Conservation (phyloP, 2,329 filamentous ascomycete species). For the Penicillium sp. region DNA sequence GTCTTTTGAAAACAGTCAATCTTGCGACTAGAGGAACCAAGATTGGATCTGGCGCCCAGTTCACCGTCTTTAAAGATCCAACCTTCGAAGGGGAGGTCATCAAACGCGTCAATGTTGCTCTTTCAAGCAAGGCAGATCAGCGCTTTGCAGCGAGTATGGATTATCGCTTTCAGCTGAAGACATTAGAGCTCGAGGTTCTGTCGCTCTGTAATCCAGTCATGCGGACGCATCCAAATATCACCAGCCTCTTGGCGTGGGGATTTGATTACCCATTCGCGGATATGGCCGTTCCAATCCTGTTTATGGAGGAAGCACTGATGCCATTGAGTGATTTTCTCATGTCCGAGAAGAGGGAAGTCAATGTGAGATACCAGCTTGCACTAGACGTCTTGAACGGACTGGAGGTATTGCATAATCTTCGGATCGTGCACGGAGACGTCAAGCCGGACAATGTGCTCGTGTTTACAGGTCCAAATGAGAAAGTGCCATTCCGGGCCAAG, state of each 20-base stretch:
- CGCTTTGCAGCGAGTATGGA: conserved; percentile 28
- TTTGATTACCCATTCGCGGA: conserved; percentile 34
- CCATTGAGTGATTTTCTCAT: conserved; percentile 29
- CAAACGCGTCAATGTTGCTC: conserved; percentile 33
- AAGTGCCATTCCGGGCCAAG: conserved; percentile 31
- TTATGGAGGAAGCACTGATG: conserved; percentile 33
- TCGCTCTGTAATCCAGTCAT: conserved; percentile 32
- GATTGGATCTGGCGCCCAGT: conserved; percentile 31
- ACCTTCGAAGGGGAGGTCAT: conserved; percentile 29
- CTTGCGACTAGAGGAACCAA: conserved; percentile 26
- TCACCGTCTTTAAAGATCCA: conserved; percentile 31
- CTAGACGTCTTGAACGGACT: conserved; percentile 29
- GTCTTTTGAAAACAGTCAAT: conserved; percentile 26
- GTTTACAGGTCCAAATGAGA: conserved; percentile 22
- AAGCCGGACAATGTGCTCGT: conserved; percentile 37
- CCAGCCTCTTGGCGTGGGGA: conserved; percentile 30
- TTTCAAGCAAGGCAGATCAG: conserved; percentile 21
- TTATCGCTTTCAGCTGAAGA: conserved; percentile 30
- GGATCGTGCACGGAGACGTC: conserved; percentile 34
- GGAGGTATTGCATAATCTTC: conserved; percentile 29
- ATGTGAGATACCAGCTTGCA: conserved; percentile 29
- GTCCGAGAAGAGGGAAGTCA: conserved; percentile 14
- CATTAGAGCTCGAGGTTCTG: conserved; percentile 29
- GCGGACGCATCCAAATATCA: conserved; percentile 33
- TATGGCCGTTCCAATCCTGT: conserved; percentile 31